Percentiles rank a stretch among this genome's conserved stretches.
These are phyloP conservation scores for Schizophyllum amplum DNA, from an alignment of 1,284 basidiomycete genomes.

Conservation along the genomic window DNA sequence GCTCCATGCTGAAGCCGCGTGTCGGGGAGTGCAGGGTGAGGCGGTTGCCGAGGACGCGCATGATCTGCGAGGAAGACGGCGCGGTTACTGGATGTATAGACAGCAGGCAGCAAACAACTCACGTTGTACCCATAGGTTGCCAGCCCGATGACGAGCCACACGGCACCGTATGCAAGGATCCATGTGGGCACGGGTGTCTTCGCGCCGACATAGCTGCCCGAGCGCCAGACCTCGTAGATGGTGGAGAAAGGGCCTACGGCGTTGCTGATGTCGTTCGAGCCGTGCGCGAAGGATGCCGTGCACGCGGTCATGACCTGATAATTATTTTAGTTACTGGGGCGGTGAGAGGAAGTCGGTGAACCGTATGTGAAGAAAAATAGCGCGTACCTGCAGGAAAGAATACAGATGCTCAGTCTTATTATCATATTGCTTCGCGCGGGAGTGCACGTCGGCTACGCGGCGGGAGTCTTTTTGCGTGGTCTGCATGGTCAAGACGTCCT, in stretches of 20 bases:
- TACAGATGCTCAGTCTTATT: slow-evolving; percentile 24
- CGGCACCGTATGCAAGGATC: slow-evolving; percentile 20
- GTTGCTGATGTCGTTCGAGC: slow-evolving; percentile 22
- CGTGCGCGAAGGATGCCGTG: slow-evolving; percentile 23
- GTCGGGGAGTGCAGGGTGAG: slow-evolving; percentile 23
- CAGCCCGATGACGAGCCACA: slow-evolving; percentile 20
- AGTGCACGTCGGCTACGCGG: slow-evolving; percentile 16
- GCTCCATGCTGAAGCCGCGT: slow-evolving; percentile 23
- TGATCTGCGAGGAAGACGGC: slow-evolving; percentile 23
- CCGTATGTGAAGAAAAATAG: too few species aligned
- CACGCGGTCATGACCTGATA: slow-evolving; percentile 25
- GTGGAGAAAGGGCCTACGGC: slow-evolving; percentile 24
- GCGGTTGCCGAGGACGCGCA: slow-evolving; percentile 23
- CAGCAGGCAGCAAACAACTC: neutral
- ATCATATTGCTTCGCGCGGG: slow-evolving; percentile 19
- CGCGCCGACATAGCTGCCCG: slow-evolving; percentile 13
- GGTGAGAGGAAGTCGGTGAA: too few species aligned
- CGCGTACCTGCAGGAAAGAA: slow-evolving; percentile 15
- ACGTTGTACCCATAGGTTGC: slow-evolving; percentile 13
- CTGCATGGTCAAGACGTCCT: slow-evolving; percentile 12
- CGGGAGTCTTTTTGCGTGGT: slow-evolving; percentile 8
- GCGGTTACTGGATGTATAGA: slow-evolving; percentile 13
- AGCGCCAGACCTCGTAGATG: slow-evolving; percentile 21
- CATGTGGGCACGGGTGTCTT: slow-evolving; percentile 18
- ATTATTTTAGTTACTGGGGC: too few species aligned